Evolutionary conservation across 352 stramenopile genomes (phyloP).

Genomic region (Phytophthora pini): DNA sequence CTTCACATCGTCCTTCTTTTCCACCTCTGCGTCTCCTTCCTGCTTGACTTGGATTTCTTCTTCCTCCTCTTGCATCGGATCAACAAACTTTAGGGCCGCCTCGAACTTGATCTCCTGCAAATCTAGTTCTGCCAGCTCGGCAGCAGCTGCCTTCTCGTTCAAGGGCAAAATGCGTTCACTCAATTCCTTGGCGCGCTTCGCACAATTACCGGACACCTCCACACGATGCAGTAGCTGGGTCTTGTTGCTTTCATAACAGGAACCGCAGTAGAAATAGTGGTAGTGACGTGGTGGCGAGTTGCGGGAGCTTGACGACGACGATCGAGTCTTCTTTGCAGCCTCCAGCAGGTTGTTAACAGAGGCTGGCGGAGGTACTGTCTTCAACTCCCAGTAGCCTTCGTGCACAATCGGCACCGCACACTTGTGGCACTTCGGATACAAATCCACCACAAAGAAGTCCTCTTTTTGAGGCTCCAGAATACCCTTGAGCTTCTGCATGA

Average conservation of each 20-base stretch:
- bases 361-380: conserved; percentile 62
- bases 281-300: conserved; percentile 81
- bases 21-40: conserved; percentile 13
- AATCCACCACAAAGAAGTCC: conserved; percentile 98
- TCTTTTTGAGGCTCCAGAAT: conserved; percentile 99
- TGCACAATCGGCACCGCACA: conserved; percentile 86
- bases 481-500: conserved; percentile 98
- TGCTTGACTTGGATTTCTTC: conserved; percentile 22
- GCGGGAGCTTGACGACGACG: conserved; percentile 69
- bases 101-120: conserved; percentile 87
- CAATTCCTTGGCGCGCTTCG: conserved; percentile 73
- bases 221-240: conserved; percentile 79
- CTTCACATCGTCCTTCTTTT: conserved; percentile 27
- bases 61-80: conserved; percentile 38
- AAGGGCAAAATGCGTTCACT: conserved; percentile 66
- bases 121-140: conserved; percentile 75
- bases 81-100: conserved; percentile 58
- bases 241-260: conserved; percentile 80
- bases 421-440: conserved; percentile 92
- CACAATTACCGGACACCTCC: conserved; percentile 65
- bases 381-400: conserved; percentile 85
- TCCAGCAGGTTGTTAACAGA: conserved; percentile 85
- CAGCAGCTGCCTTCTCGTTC: conserved; percentile 61
- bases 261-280: conserved; percentile 81
- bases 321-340: conserved; percentile 74